These are phyloP conservation scores for Neonectria punicea DNA, from an alignment of 2,329 filamentous ascomycete species.

Conservation along the genomic window DNA sequence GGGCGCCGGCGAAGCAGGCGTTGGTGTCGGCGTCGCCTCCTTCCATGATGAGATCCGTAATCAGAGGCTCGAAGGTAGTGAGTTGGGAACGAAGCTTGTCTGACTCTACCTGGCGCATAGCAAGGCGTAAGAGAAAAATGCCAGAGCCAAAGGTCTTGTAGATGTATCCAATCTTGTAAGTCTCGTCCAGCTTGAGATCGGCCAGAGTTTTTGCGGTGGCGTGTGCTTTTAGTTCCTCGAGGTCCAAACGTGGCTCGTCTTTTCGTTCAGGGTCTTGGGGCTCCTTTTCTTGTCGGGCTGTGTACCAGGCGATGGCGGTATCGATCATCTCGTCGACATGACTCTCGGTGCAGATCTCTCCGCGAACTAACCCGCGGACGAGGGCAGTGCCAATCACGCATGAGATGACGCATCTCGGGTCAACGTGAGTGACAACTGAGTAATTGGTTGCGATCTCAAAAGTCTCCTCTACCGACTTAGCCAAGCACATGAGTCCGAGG, in stretches of 20 bases:
- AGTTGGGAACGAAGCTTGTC: conserved; percentile 34
- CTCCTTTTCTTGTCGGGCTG: conserved; percentile 30
- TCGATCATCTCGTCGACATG: conserved; percentile 56
- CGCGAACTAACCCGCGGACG: conserved; percentile 57
- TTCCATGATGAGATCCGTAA: conserved; percentile 60
- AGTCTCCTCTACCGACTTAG: conserved; percentile 52
- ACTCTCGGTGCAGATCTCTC: conserved; percentile 53
- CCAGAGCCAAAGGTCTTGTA: conserved; percentile 64
- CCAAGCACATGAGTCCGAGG: conserved; percentile 59
- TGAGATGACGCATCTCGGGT: conserved; percentile 61
- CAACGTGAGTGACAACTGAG: conserved; percentile 60
- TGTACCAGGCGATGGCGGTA: conserved; percentile 53
- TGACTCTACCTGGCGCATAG: conserved; percentile 49
- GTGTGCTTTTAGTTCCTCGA: conserved; percentile 55
- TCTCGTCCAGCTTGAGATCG: conserved; percentile 57
- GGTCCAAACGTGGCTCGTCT: conserved; percentile 49
- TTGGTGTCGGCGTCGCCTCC: conserved; percentile 67
- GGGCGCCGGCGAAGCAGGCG: conserved; percentile 61
- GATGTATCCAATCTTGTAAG: conserved; percentile 61
- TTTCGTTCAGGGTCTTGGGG: conserved; percentile 38
- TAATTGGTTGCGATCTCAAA: conserved; percentile 56
- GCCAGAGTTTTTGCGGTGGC: conserved; percentile 49
- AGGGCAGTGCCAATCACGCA: conserved; percentile 60
- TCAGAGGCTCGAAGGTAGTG: conserved; percentile 56
- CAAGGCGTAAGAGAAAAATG: conserved; percentile 55